Percentiles rank a stretch among this genome's conserved stretches.
Evolutionary conservation across 116 monocot genomes (phyloP).

Genomic region (Posidonia oceanica): DNA sequence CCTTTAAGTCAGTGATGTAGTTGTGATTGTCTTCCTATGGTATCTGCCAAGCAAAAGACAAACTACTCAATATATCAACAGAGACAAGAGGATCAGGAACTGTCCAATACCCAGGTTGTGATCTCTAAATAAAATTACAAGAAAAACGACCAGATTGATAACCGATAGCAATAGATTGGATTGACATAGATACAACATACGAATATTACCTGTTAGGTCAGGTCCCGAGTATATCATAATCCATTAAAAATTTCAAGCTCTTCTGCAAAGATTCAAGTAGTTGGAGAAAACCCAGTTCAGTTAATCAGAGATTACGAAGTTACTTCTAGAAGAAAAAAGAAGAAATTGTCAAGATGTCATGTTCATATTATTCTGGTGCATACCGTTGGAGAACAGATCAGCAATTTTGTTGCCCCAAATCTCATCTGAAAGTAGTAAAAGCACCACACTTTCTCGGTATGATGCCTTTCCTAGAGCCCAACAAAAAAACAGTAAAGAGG

Average conservation of each 20-base stretch:
- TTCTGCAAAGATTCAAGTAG: conserved; percentile 4
- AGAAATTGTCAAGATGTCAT: neutral
- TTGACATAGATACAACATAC: neutral
- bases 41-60: neutral
- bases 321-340: neutral
- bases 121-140: neutral
- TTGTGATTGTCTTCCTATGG: conserved; percentile 1
- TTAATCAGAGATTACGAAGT: neutral
- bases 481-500: neutral
- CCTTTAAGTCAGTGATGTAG: conserved; percentile 5
- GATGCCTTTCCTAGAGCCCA: neutral
- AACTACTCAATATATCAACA: neutral
- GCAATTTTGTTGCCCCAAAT: conserved; percentile 1
- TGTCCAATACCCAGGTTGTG: neutral
- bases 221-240: neutral
- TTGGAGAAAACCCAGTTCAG: neutral
- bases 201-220: neutral
- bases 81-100: neutral
- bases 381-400: neutral
- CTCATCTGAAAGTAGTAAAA: conserved; percentile 4
- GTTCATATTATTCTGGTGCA: neutral
- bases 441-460: neutral
- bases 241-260: neutral
- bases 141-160: no score
- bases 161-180: neutral